Conservation (phyloP, 148 eudicot genomes). For the Tetragonia tetragonoides region DNA sequence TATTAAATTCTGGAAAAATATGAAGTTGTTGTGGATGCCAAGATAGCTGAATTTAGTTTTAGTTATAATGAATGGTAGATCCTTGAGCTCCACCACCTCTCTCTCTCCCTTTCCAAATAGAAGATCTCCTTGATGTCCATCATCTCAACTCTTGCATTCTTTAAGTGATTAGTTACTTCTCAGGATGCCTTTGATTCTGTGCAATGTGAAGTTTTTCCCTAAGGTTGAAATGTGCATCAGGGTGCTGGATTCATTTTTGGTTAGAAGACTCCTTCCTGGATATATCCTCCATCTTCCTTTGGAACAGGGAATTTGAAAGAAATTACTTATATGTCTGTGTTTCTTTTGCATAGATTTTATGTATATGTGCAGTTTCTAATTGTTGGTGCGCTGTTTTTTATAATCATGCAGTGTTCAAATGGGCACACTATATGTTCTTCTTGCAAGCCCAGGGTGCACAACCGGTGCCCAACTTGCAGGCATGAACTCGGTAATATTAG, state of each 20-base stretch:
- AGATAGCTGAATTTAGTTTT: neutral
- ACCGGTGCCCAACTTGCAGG: slow-evolving; percentile 96
- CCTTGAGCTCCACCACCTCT: neutral
- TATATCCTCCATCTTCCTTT: neutral
- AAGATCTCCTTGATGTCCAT: neutral
- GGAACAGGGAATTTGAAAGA: neutral
- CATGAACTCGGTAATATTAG: slow-evolving; percentile 92
- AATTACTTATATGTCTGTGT: neutral
- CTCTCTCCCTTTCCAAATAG: neutral
- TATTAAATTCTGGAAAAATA: neutral
- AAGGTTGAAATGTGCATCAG: neutral
- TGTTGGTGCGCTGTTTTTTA: neutral
- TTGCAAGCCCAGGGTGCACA: slow-evolving; percentile 93
- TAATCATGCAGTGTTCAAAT: slow-evolving; percentile 70
- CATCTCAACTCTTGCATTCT: neutral
- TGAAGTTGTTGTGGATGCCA: neutral
- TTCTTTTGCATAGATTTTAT: neutral
- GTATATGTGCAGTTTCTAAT: neutral
- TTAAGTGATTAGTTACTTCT: neutral
- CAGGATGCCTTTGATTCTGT: neutral
- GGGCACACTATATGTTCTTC: slow-evolving; percentile 89
- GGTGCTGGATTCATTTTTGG: neutral
- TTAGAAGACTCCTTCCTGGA: neutral
- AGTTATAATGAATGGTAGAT: neutral
- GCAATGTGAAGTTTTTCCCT: neutral